These are phyloP conservation scores for Blastobotrys americana DNA, from an alignment of 805 yeast species.

Conservation along the genomic window DNA sequence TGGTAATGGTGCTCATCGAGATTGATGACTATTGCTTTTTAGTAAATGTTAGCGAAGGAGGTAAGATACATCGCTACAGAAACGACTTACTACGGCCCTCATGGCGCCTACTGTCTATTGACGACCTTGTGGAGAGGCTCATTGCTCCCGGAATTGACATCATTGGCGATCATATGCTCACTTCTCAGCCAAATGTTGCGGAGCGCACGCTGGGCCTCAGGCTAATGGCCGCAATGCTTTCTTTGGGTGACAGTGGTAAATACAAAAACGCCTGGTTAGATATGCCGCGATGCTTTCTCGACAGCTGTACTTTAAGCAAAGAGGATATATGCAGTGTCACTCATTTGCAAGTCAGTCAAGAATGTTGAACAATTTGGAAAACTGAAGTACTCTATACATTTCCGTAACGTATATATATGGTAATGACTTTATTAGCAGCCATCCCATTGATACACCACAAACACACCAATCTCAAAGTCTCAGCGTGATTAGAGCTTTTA, in stretches of 20 bases:
- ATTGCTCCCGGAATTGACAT: neutral
- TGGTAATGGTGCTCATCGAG: neutral
- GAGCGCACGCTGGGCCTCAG: neutral
- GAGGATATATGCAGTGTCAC: too few species aligned
- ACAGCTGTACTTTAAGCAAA: neutral
- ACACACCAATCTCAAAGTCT: too few species aligned
- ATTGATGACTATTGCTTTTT: neutral
- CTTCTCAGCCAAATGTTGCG: neutral
- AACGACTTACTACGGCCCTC: neutral
- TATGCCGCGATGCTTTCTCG: neutral
- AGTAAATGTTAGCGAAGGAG: neutral
- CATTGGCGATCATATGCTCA: neutral
- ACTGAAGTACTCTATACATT: too few species aligned
- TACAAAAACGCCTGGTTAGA: neutral
- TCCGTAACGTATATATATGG: too few species aligned
- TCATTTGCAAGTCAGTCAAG: too few species aligned
- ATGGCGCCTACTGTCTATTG: neutral
- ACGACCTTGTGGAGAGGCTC: neutral
- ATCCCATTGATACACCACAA: too few species aligned
- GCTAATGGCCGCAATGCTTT: neutral
- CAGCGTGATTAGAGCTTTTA: too few species aligned
- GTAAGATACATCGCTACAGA: neutral
- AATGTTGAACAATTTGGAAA: too few species aligned
- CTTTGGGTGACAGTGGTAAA: too few species aligned
- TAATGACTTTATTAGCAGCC: too few species aligned